Base-by-base conservation (phyloP, 179 eudicot species). In the Corrigiola litoralis region DNA sequence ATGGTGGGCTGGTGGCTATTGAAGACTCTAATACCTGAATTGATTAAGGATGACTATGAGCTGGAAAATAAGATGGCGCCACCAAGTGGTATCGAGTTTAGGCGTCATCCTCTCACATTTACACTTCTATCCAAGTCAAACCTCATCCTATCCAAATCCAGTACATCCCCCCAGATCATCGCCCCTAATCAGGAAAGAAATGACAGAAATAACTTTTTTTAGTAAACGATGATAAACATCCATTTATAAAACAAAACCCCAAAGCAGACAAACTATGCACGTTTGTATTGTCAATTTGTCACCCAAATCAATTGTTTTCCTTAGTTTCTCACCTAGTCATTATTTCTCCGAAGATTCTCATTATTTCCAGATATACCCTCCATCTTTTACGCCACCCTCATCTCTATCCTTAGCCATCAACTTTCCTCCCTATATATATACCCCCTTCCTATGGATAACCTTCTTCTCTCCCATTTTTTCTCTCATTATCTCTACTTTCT, bases 231-330 rank as follows among this genome's bases (percentile, higher is more conserved):
- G 13, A 38, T 38, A 9, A 9, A 2, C 9, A 48, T 7, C 53
- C 11, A n/a, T 6, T 21, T 9, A 13, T 23, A 59, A 25, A 4
- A 7, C 6, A 7, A 14, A 41, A 40, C 23, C 38, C 4, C 1
- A 5, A 13, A 33, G 32, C 47, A 33, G 40, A 61, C 5, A 61
- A 69, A 42, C 54, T 23, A 42, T 9, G 63, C 68, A 70, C 68
- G 68, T 53, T 61, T 42, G 54, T 41, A 14, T 32, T 44, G 55
- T 55, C 55, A 52, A 4, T 23, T 32, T 44, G 55, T 55, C 55
- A 52, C 4, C 63, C 54, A 31, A 61, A 10, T 61, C 58, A 11
- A 42, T 46, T 40, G 53, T 25, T 38, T 40, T 28, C 5, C 16
- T 63, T 47, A 3, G 25, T 5, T 11, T 20, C 58, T 25, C 38